Evolutionary conservation across 192 early-diverging fungal genomes (phyloP), one percentile per base, ranked within the genome.

Genomic region (Coemansia sp.): DNA sequence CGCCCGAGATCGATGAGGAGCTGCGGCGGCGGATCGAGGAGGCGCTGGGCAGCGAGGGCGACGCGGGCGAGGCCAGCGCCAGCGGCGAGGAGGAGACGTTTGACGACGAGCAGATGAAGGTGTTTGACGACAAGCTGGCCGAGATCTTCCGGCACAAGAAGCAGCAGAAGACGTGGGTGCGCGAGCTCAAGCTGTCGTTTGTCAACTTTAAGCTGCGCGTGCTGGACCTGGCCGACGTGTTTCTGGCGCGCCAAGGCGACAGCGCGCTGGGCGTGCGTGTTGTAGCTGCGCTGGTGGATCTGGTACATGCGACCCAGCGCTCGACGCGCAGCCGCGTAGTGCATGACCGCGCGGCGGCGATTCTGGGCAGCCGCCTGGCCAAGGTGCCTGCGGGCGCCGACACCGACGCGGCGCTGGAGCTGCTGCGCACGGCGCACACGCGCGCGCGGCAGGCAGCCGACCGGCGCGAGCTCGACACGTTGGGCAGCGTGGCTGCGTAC

Each of bases 121-220:
- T 79, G 19, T 95, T 92, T 75, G 95, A 98, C 68, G 84, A 85
- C 38, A 95, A 98, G 67, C 74, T 98, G 40, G 85, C 87, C 8
- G 95, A 95, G 61, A 92, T 98, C 47, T 98, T 98, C 70, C 78
- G 75, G 31, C 83, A 93, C 53, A 82, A 84, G 66, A 90, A 91
- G 80, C 70, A 85, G 48, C 72, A 83, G 36, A 93, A 92, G 80
- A 61, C 56, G 7, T 87, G 84, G n/a, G 83, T 85, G 56, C 91
- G 90, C 83, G 88, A 91, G 44, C 64, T 85, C 26, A 88, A 93
- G 63, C 77, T 89, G 50, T 84, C 83, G 45, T 69, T 95, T 17
- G 73, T 89, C 30, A 85, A 97, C 75, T 94, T 97, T 61, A 92
- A 94, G 77, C 83, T 91, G 64, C 89, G 91, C 32, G 87, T 89